A percentile compares a stretch with the other conserved stretches of the same genome.
Evolutionary conservation across 805 yeast species (phyloP).

Genomic region (Candida suzukii): DNA sequence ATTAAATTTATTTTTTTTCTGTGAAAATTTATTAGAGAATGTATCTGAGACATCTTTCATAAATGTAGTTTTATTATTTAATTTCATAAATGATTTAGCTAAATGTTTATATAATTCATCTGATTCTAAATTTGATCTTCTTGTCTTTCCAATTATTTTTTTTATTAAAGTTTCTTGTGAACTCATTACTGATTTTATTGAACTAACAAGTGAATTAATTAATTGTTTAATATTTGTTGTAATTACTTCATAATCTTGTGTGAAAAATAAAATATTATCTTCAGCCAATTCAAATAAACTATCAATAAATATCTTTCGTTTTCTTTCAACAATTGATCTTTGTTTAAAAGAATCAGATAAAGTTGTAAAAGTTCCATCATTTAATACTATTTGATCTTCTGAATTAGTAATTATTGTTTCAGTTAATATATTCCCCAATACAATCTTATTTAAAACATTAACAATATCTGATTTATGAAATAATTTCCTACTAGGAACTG

Average conservation of each 20-base stretch:
- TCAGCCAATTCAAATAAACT: conserved; percentile 17
- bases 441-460: conserved; percentile 9
- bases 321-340: conserved; percentile 4
- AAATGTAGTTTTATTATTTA: neutral
- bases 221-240: conserved; percentile 1
- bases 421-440: conserved; percentile 8
- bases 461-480: conserved; percentile 8
- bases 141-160: neutral
- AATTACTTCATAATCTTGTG: conserved; percentile 16
- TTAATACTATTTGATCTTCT: neutral
- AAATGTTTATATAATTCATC: neutral
- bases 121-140: neutral
- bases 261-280: conserved; percentile 13
- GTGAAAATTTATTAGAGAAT: neutral
- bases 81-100: neutral
- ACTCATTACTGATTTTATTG: neutral
- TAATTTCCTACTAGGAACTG: conserved; percentile 12
- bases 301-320: conserved; percentile 18
- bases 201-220: neutral
- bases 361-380: neutral
- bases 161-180: neutral
- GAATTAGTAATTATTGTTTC: conserved; percentile 8
- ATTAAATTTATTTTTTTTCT: neutral
- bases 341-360: conserved; percentile 5
- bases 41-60: neutral